Base-by-base conservation (phyloP, 768 basidiomycete genomes). In the Tylopilus rubrobrunneus region DNA sequence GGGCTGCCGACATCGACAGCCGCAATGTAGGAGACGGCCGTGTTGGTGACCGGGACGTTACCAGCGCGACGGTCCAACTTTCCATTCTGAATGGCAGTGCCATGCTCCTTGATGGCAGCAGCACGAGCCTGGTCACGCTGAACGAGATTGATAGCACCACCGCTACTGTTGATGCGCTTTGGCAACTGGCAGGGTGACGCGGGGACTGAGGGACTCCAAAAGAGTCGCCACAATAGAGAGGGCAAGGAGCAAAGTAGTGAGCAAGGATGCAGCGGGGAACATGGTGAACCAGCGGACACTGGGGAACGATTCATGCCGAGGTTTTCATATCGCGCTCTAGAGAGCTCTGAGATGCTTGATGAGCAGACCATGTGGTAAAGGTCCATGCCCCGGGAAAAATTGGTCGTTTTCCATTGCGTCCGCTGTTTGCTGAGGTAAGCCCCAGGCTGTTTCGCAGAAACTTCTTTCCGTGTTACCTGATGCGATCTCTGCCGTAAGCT, bases 1-100 rank as follows among this genome's bases (percentile, higher is more conserved):
- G 83, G 84, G 55, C 62, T 77, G 44, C 84, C 85, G 31, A 86
- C 75, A 11, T 74, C 78, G 28, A 83, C 73, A 12, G 71, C 60
- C 2, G 79, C 71, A 48, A 69, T 41, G 50, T 59, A 63, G 29
- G 29, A 31, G 29, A 31, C 29, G 29, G 66, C 71, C 51, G 74
- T 69, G 56, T 79, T 78, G 56, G 76, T 74, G 34, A 78, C 73
- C 25, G 75, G 62, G 23, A 73, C 68, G 49, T 67, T 71, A 2
- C 23, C 46, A 48, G 58, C 44, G 19, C 59, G 58, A 33, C 64
- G 57, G 39, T 52, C 49, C 7, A 67, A 49, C 2, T 51, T 45
- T 56, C 56, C 59, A 17, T 9, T 49, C 46, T 48, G 55, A 55
- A 70, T 73, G 14, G 75, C 73, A 31, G 69, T 65, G 10, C 71